A percentile compares a stretch with the other conserved stretches of the same genome.
These are phyloP conservation scores for Phytophthora hybrid DNA, from an alignment of 352 stramenopile species.

Conservation along the genomic window DNA sequence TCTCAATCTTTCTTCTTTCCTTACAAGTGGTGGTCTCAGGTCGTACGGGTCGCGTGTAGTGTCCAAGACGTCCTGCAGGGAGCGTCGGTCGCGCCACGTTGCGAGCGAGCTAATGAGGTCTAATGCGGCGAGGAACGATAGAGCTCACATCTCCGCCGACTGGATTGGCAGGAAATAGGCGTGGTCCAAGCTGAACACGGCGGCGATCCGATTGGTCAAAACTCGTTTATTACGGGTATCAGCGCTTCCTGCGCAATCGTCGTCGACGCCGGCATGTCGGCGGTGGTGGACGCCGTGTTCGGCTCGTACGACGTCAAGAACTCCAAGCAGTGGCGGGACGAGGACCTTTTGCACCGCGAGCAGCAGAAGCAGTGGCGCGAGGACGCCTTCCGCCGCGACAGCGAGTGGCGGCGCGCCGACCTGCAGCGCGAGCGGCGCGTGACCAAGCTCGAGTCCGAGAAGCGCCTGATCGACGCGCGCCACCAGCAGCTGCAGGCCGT, in stretches of 20 bases:
- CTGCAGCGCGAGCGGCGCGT: conserved; percentile 75
- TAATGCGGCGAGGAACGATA: not conserved
- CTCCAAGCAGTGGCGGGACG: conserved; percentile 84
- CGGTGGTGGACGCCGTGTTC: conserved; percentile 80
- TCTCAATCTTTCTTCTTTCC: too few species aligned
- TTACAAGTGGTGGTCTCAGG: too few species aligned
- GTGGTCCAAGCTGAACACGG: too few species aligned
- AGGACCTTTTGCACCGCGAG: conserved; percentile 76
- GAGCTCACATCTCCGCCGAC: not conserved
- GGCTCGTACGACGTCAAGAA: conserved; percentile 89
- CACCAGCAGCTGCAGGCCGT: conserved; percentile 71
- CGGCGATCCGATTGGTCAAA: not conserved
- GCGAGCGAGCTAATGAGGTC: not conserved
- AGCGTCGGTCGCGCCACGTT: not conserved
- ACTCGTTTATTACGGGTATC: not conserved
- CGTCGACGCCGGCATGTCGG: conserved; percentile 55
- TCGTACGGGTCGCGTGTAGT: too few species aligned
- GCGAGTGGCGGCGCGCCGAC: conserved; percentile 75
- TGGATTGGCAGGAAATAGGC: not conserved
- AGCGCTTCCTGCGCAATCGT: not conserved
- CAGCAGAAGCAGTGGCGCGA: conserved; percentile 87
- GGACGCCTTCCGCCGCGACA: conserved; percentile 71
- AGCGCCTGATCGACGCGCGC: conserved; percentile 77
- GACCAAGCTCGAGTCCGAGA: conserved; percentile 82
- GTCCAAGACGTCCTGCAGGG: too few species aligned